Conservation (phyloP, 257 asterid species). For the Solanum lycopersicoides region DNA sequence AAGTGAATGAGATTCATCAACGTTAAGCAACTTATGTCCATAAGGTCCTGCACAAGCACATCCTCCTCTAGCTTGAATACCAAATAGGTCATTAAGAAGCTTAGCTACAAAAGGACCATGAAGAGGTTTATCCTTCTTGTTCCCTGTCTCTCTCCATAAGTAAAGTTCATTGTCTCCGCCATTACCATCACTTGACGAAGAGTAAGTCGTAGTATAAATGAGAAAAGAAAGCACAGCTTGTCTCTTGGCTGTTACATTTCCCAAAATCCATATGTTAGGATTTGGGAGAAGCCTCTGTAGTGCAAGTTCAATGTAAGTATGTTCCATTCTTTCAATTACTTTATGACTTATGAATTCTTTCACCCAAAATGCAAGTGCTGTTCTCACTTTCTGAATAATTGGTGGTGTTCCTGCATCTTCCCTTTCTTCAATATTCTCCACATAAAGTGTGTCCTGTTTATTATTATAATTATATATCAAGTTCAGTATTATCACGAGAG, state of each 20-base stretch:
- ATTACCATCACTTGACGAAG: not conserved
- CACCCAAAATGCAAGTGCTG: slow-evolving; percentile 35
- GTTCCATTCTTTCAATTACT: slow-evolving; percentile 16
- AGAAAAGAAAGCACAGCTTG: slow-evolving; percentile 40
- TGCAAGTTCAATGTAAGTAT: slow-evolving; percentile 18
- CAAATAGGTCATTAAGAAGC: slow-evolving; percentile 44
- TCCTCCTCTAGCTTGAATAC: slow-evolving; percentile 59
- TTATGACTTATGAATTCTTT: slow-evolving; percentile 36
- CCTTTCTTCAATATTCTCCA: slow-evolving; percentile 35
- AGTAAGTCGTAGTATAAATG: not conserved
- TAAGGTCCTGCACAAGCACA: slow-evolving; percentile 54
- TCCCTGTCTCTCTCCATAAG: not conserved
- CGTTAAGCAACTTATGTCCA: slow-evolving; percentile 30
- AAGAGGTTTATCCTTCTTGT: slow-evolving; percentile 22
- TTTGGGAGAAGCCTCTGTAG: slow-evolving; percentile 21
- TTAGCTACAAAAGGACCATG: slow-evolving; percentile 47
- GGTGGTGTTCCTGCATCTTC: slow-evolving; percentile 55
- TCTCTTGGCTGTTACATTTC: slow-evolving; percentile 26
- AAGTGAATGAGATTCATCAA: slow-evolving; percentile 19
- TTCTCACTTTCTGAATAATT: slow-evolving; percentile 40
- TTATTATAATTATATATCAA: not conserved
- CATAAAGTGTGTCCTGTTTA: slow-evolving; percentile 32
- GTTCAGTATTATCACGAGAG: not conserved
- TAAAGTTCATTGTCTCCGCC: not conserved
- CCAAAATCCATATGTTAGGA: slow-evolving; percentile 21